phyloP scores from a whole-genome alignment of 305 asterid genomes.

The Fraxinus albicans region DNA sequence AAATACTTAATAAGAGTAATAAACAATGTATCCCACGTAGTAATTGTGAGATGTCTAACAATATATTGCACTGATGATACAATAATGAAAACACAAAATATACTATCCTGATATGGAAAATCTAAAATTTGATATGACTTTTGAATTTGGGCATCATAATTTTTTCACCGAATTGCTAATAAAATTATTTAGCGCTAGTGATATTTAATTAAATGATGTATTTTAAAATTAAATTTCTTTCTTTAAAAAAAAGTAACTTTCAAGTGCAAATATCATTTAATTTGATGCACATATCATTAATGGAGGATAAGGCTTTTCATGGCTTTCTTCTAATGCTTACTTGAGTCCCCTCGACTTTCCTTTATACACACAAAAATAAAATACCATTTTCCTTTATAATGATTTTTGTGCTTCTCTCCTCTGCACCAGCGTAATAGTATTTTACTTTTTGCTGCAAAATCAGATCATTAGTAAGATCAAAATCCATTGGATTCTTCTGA shows the following conservation, averaged over 20 bases:
- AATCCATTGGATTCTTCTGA: constrained; percentile 27
- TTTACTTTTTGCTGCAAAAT: constrained; percentile 24
- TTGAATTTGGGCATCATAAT: neutral
- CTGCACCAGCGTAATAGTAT: constrained; percentile 9
- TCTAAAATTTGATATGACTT: neutral
- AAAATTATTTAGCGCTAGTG: neutral
- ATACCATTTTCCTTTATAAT: constrained; percentile 11
- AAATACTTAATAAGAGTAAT: neutral
- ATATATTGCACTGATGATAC: neutral
- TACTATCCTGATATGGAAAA: neutral
- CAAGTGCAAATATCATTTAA: neutral
- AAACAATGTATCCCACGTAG: too few species aligned
- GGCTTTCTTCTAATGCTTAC: neutral
- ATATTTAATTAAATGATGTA: too few species aligned
- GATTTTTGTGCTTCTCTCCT: neutral
- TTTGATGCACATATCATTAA: neutral
- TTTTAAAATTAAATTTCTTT: neutral
- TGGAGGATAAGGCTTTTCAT: neutral
- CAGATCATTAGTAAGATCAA: constrained; percentile 28
- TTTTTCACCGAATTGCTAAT: neutral
- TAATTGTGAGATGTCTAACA: neutral
- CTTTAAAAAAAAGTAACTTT: neutral
- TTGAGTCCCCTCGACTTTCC: neutral
- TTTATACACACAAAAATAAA: neutral
- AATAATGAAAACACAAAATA: neutral